Evolutionary conservation across 306 rosid species (phyloP).

Genomic region (Trifolium repens): DNA sequence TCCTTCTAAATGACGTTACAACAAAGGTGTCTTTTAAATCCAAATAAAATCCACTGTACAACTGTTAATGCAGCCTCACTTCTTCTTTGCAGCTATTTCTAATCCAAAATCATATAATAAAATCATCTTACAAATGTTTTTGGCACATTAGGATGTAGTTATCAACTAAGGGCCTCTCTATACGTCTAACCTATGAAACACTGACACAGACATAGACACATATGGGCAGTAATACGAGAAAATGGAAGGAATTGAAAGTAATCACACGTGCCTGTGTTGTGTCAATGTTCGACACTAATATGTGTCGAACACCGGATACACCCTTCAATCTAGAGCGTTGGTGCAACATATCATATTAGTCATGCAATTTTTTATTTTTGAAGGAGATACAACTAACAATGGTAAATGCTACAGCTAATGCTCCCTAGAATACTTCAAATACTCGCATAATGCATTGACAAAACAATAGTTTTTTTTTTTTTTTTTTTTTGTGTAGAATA

Average conservation of each 20-base stretch:
- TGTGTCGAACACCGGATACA: background rate
- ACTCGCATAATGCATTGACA: background rate
- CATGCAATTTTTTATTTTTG: background rate
- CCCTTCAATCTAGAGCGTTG: background rate
- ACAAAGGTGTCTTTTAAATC: too few relatives aligned
- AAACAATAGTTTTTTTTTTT: background rate
- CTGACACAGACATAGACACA: background rate
- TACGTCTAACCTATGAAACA: background rate
- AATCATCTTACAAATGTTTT: background rate
- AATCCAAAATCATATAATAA: background rate
- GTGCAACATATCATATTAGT: background rate
- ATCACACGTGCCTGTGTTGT: background rate
- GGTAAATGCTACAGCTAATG: slow-evolving; percentile 16
- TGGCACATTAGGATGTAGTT: background rate
- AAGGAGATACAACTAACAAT: background rate
- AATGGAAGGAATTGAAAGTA: background rate
- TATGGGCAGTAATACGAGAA: background rate
- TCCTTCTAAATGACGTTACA: background rate
- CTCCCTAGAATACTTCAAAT: slow-evolving; percentile 14
- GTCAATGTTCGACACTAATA: too few relatives aligned
- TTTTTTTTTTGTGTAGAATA: slow-evolving; percentile 8
- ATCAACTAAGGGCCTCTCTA: too few relatives aligned
- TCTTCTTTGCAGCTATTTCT: background rate
- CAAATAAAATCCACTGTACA: too few relatives aligned
- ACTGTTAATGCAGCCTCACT: slow-evolving; percentile 4